A percentile compares a stretch with the other conserved stretches of the same genome.
These are phyloP conservation scores for Cerrena zonata DNA, from an alignment of 1,284 basidiomycete genomes.

Conservation along the genomic window DNA sequence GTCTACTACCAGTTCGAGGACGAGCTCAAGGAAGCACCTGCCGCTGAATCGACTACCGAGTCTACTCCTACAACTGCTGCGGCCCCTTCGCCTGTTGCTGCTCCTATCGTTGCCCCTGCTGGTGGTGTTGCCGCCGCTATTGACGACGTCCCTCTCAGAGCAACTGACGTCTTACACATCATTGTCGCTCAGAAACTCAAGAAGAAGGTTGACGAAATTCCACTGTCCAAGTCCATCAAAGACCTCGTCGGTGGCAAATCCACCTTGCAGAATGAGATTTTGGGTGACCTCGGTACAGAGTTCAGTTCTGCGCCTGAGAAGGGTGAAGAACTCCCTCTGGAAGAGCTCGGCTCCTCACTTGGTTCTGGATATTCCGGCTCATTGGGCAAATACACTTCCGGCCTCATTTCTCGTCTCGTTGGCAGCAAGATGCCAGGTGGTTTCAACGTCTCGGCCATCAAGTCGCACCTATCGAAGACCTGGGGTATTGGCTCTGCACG, in stretches of 20 bases:
- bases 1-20: conserved; percentile 98
- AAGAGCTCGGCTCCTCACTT: conserved; percentile 88
- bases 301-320: conserved; percentile 93
- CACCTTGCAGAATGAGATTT: conserved; percentile 93
- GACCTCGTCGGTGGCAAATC: conserved; percentile 98
- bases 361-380: conserved; percentile 75
- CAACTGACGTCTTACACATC: conserved; percentile 81
- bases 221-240: conserved; percentile 93
- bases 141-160: conserved; percentile 88
- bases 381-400: conserved; percentile 94
- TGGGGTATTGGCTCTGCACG: conserved; percentile 92
- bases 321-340: conserved; percentile 92
- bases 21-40: conserved; percentile 49
- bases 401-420: conserved; percentile 86
- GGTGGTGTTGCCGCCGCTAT: conserved; percentile 70
- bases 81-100: conserved; percentile 39
- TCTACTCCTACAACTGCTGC: conserved; percentile 40
- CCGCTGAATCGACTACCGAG: conserved; percentile 36
- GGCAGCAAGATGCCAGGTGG: conserved; percentile 98
- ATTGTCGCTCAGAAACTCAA: conserved; percentile 98
- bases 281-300: conserved; percentile 88
- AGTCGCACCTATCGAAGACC: conserved; percentile 80
- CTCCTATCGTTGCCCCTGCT: conserved; percentile 40
- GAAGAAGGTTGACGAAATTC: conserved; percentile 86
- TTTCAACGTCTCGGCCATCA: conserved; percentile 93